Evolutionary conservation across 805 yeast genomes (phyloP).

Genomic region (Vanderwaltozyma tropicalis): DNA sequence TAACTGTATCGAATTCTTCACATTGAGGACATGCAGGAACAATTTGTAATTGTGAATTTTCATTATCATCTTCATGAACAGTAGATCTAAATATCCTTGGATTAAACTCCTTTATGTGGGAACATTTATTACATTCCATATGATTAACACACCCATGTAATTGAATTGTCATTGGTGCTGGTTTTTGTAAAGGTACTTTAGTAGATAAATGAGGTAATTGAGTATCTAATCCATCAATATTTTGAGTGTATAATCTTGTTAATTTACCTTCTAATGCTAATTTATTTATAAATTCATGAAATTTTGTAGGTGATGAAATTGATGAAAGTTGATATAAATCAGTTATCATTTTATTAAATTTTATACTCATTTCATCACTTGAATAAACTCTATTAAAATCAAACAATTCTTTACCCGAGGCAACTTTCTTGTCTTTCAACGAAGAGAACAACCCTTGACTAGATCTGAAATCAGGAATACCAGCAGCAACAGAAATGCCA

Average conservation of each 20-base stretch:
- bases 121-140: slow-evolving; percentile 72
- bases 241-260: slow-evolving; percentile 73
- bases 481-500: slow-evolving; percentile 83
- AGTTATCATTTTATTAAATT: slow-evolving; percentile 67
- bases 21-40: slow-evolving; percentile 59
- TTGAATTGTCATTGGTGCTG: slow-evolving; percentile 55
- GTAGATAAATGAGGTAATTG: slow-evolving; percentile 42
- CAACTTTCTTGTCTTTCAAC: slow-evolving; percentile 32
- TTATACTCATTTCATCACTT: slow-evolving; percentile 44
- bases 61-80: slow-evolving; percentile 13
- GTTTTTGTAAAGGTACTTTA: slow-evolving; percentile 38
- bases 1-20: slow-evolving; percentile 43
- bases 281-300: slow-evolving; percentile 54
- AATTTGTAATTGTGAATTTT: not conserved
- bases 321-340: slow-evolving; percentile 46
- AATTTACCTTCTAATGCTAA: slow-evolving; percentile 55
- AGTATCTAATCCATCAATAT: slow-evolving; percentile 72
- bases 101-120: slow-evolving; percentile 43
- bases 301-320: slow-evolving; percentile 57
- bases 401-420: slow-evolving; percentile 58
- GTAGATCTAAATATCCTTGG: slow-evolving; percentile 37
- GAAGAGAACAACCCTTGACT: slow-evolving; percentile 65
- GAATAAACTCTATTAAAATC: slow-evolving; percentile 65
- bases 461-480: slow-evolving; percentile 82
- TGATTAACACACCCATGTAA: slow-evolving; percentile 73